Conservation (phyloP, 148 eudicot genomes). For the Camellia lanceoleosa region DNA sequence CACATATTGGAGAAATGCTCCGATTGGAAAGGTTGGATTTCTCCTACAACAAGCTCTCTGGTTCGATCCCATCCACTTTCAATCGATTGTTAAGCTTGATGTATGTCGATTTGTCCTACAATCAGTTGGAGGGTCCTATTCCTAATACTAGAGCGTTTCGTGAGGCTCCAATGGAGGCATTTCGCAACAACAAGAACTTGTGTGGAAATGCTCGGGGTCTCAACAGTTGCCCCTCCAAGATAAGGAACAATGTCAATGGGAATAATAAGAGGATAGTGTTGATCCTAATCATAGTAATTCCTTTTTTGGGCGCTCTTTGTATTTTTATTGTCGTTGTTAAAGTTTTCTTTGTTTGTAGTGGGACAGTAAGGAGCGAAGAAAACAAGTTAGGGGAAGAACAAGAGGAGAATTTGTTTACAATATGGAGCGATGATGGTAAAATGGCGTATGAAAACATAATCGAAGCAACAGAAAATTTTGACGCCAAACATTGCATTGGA, state of each 20-base stretch:
- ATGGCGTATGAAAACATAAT: slow-evolving; percentile 27
- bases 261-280: no score
- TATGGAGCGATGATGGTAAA: slow-evolving; percentile 25
- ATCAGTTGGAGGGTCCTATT: slow-evolving; percentile 36
- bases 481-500: slow-evolving; percentile 30
- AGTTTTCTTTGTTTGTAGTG: no score
- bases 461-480: slow-evolving; percentile 36
- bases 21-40: slow-evolving; percentile 31
- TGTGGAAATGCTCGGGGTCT: slow-evolving; percentile 32
- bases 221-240: no score
- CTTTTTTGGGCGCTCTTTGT: no score
- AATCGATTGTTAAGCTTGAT: no score
- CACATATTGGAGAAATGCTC: slow-evolving; percentile 15
- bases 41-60: slow-evolving; percentile 36
- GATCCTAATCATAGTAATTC: no score
- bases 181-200: slow-evolving; percentile 28
- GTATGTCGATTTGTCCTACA: slow-evolving; percentile 30
- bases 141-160: slow-evolving; percentile 29
- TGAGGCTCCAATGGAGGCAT: slow-evolving; percentile 23
- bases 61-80: slow-evolving; percentile 19
- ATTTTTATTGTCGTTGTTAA: no score
- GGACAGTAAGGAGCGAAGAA: no score
- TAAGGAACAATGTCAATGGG: no score
- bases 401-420: slow-evolving; percentile 20
- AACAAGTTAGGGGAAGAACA: no score